Base-by-base conservation (phyloP, 2,329 filamentous ascomycete genomes). In the Fusarium oligoseptatum region DNA sequence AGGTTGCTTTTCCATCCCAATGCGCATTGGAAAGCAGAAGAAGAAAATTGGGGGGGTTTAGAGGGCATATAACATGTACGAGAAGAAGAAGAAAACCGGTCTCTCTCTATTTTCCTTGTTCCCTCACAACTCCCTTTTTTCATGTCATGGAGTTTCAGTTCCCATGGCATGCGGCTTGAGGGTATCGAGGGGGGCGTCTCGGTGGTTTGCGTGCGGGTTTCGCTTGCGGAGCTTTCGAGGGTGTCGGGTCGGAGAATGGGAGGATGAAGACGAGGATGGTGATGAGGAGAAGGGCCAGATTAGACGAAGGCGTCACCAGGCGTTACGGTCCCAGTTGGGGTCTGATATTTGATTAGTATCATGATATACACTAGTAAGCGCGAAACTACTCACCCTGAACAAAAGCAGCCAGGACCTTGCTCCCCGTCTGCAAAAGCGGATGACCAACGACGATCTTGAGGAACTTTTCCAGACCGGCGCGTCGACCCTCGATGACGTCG, bases 391-490 rank as follows among this genome's bases (percentile, higher is more conserved):
- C 81, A 97, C 95, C 97, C 86, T 99, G 97, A 81, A 99, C 95
- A 87, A 98, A 99, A 34, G 94, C 94, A 14, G 95, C 96, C 79
- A 99, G 85, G 68, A 99, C 97, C 85, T 98, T 98, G 84, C 95
- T 98, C 62, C 97, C 97, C 34, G 97, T 99, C 90, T 99, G 97
- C 85, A 99, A 85, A 79, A 99, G 87, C 78, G 97, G 97, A 84
- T 99, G 97, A 1, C 97, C 96, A 1, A 98, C 97, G 12, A 99
- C 97, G 81, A 98, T 98, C 90, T 97, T 95, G 82, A 99, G 85
- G 82, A 99, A 99, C 82, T 97, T 92, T 87, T 99, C 95, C 76
- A 99, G 87, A 1, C 97, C 97, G 78, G 96, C 94, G 74, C 96
- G 89, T 64, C 97, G 89, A 81, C 97, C 94, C 87, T 98, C 97